A percentile compares a stretch with the other conserved stretches of the same genome.
phyloP scores from a whole-genome alignment of 495 filamentous ascomycete genomes.

The Elaphomyces granulatus region DNA sequence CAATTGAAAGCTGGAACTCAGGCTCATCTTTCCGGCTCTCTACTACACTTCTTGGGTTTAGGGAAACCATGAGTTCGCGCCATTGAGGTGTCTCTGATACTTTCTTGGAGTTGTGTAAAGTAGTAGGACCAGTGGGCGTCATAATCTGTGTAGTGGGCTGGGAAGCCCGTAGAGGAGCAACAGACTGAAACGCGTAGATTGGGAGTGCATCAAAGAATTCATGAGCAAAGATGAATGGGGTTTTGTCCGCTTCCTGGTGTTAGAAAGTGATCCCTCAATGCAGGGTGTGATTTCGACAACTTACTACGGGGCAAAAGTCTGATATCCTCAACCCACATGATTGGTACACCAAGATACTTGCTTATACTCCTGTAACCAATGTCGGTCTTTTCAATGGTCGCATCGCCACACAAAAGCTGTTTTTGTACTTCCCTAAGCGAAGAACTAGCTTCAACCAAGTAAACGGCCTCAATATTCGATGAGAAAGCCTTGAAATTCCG shows the following conservation, averaged over 20 bases:
- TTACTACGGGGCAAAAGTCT: slow-evolving; percentile 59
- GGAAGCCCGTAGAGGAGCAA: slow-evolving; percentile 31
- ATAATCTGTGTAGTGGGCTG: slow-evolving; percentile 25
- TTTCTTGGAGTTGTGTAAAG: slow-evolving; percentile 29
- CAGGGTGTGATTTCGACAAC: slow-evolving; percentile 4
- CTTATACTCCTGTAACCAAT: slow-evolving; percentile 62
- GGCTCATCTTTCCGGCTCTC: slow-evolving; percentile 34
- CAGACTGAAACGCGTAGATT: slow-evolving; percentile 83
- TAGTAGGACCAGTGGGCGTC: slow-evolving; percentile 31
- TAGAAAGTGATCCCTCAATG: slow-evolving; percentile 2
- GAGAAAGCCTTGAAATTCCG: slow-evolving; percentile 66
- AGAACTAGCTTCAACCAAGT: slow-evolving; percentile 79
- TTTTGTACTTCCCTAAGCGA: slow-evolving; percentile 63
- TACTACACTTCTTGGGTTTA: slow-evolving; percentile 40
- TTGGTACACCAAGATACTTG: slow-evolving; percentile 54
- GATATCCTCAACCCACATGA: slow-evolving; percentile 89
- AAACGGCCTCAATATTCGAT: slow-evolving; percentile 65
- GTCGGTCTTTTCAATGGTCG: slow-evolving; percentile 51
- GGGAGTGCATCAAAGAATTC: slow-evolving; percentile 99
- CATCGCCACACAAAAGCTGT: slow-evolving; percentile 65
- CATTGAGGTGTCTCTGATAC: slow-evolving; percentile 49
- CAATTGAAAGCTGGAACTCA: slow-evolving; percentile 73
- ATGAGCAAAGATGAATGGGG: slow-evolving; percentile 87
- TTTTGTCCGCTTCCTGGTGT: slow-evolving; percentile 32
- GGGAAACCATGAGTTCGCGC: slow-evolving; percentile 75